phyloP scores from a whole-genome alignment of 2,329 filamentous ascomycete genomes.

The Fusarium liriodendri region DNA sequence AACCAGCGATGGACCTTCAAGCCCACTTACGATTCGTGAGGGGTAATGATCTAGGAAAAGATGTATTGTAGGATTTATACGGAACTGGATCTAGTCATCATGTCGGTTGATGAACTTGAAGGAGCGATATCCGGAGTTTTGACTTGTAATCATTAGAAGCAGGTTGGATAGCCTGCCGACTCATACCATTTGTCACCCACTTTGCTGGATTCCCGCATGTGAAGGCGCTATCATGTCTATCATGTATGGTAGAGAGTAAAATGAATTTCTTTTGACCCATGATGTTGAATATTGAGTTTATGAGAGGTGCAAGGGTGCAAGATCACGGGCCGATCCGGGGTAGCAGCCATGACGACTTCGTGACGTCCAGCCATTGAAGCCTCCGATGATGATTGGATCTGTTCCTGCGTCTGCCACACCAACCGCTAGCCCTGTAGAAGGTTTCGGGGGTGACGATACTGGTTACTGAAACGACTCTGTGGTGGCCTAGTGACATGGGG shows the following conservation, averaged over 20 bases:
- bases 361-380: not conserved
- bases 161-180: constrained; percentile 18
- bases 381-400: constrained; percentile 4
- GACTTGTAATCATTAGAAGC: constrained; percentile 36
- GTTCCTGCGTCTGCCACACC: constrained; percentile 27
- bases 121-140: constrained; percentile 46
- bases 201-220: not conserved
- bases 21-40: constrained; percentile 54
- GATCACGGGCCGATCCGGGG: constrained; percentile 13
- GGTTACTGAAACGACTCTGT: not conserved
- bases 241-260: constrained; percentile 8
- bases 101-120: constrained; percentile 24
- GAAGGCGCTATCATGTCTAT: constrained; percentile 1
- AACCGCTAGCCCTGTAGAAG: not conserved
- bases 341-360: constrained; percentile 1
- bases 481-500: not conserved
- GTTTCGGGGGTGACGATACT: not conserved
- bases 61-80: constrained; percentile 26
- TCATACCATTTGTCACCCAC: constrained; percentile 13
- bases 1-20: constrained; percentile 73
- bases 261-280: not conserved
- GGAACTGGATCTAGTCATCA: constrained; percentile 33
- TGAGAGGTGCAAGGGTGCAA: not conserved
- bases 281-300: not conserved
- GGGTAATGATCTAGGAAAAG: not conserved